Base-by-base conservation (phyloP, 176 grass and related monocot species). In the Eremochloa ophiuroides region DNA sequence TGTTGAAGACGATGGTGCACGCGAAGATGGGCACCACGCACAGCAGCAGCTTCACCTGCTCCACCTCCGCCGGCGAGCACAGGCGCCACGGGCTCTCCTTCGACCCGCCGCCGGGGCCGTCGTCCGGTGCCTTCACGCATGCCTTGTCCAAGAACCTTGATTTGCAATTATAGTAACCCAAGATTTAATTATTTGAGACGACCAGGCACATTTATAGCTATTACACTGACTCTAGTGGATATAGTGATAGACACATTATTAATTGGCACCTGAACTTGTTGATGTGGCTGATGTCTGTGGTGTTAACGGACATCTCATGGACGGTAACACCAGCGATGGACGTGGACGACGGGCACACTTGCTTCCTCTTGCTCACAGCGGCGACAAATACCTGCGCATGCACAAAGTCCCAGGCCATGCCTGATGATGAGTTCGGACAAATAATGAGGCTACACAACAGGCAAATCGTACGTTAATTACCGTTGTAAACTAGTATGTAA, bases 1-100 rank as follows among this genome's bases (percentile, higher is more conserved):
- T 97, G 88, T 97, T 97, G 91, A 97, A 97, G 73, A 97, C 39
- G 71, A 97, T 97, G 62, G 91, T 97, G 83, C 94, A 93, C 17
- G 91, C 88, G 33, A 97, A 97, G 73, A 97, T 97, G 10, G 94
- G 94, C 8, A 93, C 76, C 56, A 97, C 88, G 29, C 86, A 97
- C 31, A 97, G 84, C 10, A 97, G 86, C 55, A 90, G 69, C 80
- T 97, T 97, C 83, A 91, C 94, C 66, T 97, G 94, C 88, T 93
- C 91, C 10, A 91, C 88, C 74, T 97, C 88, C 20, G 86, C 72
- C 40, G 88, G 72, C 18, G 88, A 80, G 86, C 94, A 97, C 23
- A 89, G 73, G 18, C 81, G 63, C 94, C 94, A 97, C 4, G 73
- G 77, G 61, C 90, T 87, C 84, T 97, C 88, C 72, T 71, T 84